Conservation (phyloP, 108 stramenopile species). For the Cylindrotheca fusiformis region DNA sequence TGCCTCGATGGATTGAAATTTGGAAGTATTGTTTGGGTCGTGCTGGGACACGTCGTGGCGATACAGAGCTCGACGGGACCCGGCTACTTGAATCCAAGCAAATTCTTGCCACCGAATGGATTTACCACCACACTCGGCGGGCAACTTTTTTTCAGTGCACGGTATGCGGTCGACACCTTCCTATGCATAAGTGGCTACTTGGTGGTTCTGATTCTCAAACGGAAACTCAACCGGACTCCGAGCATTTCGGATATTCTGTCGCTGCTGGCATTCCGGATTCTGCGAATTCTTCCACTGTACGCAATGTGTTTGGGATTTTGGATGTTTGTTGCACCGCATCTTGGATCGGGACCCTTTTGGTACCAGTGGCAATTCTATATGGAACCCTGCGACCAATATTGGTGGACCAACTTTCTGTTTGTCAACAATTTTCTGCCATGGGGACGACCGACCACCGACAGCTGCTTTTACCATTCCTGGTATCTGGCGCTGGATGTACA, state of each 20-base stretch:
- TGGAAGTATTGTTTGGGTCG: slow-evolving; percentile 48
- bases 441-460: slow-evolving; percentile 38
- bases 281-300: slow-evolving; percentile 53
- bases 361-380: slow-evolving; percentile 50
- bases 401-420: slow-evolving; percentile 59
- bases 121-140: slow-evolving; percentile 38
- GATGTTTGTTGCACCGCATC: slow-evolving; percentile 41
- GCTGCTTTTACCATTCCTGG: slow-evolving; percentile 66
- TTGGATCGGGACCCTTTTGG: slow-evolving; percentile 59
- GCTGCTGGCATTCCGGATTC: slow-evolving; percentile 23
- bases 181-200: slow-evolving; percentile 54
- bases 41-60: slow-evolving; percentile 51
- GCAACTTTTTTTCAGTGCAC: slow-evolving; percentile 43
- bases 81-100: slow-evolving; percentile 47
- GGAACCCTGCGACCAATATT: slow-evolving; percentile 35
- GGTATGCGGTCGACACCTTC: slow-evolving; percentile 63
- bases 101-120: slow-evolving; percentile 47
- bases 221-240: slow-evolving; percentile 11
- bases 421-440: slow-evolving; percentile 56
- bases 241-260: not conserved
- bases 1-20: slow-evolving; percentile 50
- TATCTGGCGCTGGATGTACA: slow-evolving; percentile 67
- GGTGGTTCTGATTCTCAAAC: slow-evolving; percentile 32
- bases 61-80: slow-evolving; percentile 40
- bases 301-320: slow-evolving; percentile 40